Percentiles rank a stretch among this genome's conserved stretches.
phyloP scores from a whole-genome alignment of 1,284 basidiomycete genomes.

The Heliocybe sulcata region DNA sequence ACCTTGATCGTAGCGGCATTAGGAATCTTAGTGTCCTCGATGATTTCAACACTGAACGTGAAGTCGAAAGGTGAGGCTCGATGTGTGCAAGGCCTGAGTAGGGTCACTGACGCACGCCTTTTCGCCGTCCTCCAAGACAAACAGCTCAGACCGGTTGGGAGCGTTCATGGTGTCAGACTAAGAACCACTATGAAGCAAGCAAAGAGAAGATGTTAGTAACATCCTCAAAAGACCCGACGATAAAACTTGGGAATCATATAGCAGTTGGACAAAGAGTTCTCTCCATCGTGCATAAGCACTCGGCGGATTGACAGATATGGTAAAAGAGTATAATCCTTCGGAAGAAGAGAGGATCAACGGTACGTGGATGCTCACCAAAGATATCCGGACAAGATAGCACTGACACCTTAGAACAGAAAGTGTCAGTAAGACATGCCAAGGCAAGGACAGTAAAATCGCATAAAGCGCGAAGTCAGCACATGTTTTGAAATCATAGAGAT shows the following conservation, averaged over 20 bases:
- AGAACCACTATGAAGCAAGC: conserved; percentile 10
- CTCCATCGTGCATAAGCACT: conserved; percentile 23
- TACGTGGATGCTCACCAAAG: neutral
- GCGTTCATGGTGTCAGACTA: conserved; percentile 77
- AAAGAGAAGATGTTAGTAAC: conserved; percentile 2
- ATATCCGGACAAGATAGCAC: neutral
- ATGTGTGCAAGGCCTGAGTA: conserved; percentile 3
- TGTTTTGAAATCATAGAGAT: conserved; percentile 44
- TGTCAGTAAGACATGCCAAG: conserved; percentile 2
- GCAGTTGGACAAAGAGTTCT: conserved; percentile 14
- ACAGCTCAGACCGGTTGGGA: conserved; percentile 87
- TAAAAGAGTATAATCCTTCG: conserved; percentile 29
- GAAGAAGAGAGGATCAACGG: neutral
- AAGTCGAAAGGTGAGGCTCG: conserved; percentile 9
- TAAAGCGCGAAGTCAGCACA: conserved; percentile 23
- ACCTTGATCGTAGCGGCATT: conserved; percentile 94
- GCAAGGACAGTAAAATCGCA: neutral
- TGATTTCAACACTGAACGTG: conserved; percentile 73
- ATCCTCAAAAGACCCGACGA: conserved; percentile 4
- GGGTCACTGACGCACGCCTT: conserved; percentile 60
- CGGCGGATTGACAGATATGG: conserved; percentile 49
- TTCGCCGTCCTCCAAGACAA: conserved; percentile 89
- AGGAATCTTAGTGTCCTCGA: conserved; percentile 95
- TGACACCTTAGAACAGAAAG: conserved; percentile 4
- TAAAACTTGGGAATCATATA: conserved; percentile 14